A percentile compares a stretch with the other conserved stretches of the same genome.
Conservation (phyloP, 768 basidiomycete species). For the Russula brevipes region DNA sequence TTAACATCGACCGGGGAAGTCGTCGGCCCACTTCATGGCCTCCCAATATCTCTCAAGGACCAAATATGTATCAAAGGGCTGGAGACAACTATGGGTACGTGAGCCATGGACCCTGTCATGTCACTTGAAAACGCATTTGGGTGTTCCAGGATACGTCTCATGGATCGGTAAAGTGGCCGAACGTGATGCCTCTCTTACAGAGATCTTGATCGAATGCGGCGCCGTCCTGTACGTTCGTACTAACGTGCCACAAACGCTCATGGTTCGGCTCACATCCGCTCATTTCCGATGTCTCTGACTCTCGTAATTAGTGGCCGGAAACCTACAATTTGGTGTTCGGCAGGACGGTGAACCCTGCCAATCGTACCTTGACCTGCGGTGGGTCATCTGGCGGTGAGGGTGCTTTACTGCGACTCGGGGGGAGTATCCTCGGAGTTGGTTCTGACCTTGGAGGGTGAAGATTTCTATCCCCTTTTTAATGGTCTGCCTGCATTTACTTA, state of each 20-base stretch:
- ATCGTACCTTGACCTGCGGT: conserved; percentile 64
- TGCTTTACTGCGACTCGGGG: conserved; percentile 57
- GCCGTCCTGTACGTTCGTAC: conserved; percentile 55
- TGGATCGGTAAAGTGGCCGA: conserved; percentile 48
- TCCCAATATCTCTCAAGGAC: conserved; percentile 46
- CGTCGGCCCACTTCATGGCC: conserved; percentile 44
- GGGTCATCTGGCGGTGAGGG: conserved; percentile 88
- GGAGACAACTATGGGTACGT: conserved; percentile 52
- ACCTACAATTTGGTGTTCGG: conserved; percentile 77
- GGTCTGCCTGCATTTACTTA: not conserved
- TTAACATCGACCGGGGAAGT: conserved; percentile 37
- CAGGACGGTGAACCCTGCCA: conserved; percentile 69
- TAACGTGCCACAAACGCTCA: conserved; percentile 53
- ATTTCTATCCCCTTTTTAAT: not conserved
- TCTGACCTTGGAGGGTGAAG: conserved; percentile 74
- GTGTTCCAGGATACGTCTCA: conserved; percentile 44
- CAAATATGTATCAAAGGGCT: conserved; percentile 54
- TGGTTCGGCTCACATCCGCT: conserved; percentile 32
- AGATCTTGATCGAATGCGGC: conserved; percentile 49
- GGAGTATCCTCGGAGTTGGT: conserved; percentile 57
- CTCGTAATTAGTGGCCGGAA: conserved; percentile 57
- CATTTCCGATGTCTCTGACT: not conserved
- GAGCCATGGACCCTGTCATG: conserved; percentile 19
- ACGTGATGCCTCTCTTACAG: conserved; percentile 47
- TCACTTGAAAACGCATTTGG: conserved; percentile 4